Evolutionary conservation across 2,329 filamentous ascomycete species (phyloP).

Genomic region (Beauveria varroae): DNA sequence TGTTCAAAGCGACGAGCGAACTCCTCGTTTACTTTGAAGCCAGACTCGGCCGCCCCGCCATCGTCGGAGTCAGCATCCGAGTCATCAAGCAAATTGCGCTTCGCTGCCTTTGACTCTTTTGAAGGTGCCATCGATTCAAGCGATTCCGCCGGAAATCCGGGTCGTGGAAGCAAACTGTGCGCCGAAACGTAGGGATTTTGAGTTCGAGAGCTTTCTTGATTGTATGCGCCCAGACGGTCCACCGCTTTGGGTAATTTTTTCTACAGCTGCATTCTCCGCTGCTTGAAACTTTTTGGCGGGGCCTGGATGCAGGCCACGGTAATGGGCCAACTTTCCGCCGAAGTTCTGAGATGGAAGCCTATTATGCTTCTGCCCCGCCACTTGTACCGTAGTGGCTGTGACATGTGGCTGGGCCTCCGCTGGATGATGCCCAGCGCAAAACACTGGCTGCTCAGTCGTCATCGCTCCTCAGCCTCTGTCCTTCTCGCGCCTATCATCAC

Average conservation of each 20-base stretch:
- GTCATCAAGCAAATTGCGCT: conserved; percentile 49
- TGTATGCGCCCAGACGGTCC: not conserved
- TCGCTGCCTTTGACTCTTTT: conserved; percentile 27
- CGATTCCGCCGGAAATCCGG: not conserved
- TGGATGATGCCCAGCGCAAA: conserved; percentile 2
- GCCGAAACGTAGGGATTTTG: not conserved
- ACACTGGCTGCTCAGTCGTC: conserved; percentile 9
- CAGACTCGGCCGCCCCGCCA: conserved; percentile 31
- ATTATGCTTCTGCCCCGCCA: conserved; percentile 3
- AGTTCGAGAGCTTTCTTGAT: not conserved
- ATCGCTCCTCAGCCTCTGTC: conserved; percentile 16
- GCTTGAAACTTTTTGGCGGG: conserved; percentile 17
- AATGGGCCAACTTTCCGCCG: conserved; percentile 18
- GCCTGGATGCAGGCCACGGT: not conserved
- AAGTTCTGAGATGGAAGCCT: not conserved
- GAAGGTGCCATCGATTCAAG: not conserved
- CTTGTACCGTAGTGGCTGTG: not conserved
- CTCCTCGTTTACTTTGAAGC: conserved; percentile 81
- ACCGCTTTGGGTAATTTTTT: conserved; percentile 7
- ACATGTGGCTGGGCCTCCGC: conserved; percentile 7
- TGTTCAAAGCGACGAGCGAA: conserved; percentile 87
- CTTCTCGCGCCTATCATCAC: not conserved
- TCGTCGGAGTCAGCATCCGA: conserved; percentile 42
- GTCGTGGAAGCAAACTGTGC: not conserved
- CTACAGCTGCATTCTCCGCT: conserved; percentile 1